Percentiles rank a stretch among this genome's conserved stretches.
phyloP scores from a whole-genome alignment of 352 stramenopile species.

The Globisporangium paddicum region DNA sequence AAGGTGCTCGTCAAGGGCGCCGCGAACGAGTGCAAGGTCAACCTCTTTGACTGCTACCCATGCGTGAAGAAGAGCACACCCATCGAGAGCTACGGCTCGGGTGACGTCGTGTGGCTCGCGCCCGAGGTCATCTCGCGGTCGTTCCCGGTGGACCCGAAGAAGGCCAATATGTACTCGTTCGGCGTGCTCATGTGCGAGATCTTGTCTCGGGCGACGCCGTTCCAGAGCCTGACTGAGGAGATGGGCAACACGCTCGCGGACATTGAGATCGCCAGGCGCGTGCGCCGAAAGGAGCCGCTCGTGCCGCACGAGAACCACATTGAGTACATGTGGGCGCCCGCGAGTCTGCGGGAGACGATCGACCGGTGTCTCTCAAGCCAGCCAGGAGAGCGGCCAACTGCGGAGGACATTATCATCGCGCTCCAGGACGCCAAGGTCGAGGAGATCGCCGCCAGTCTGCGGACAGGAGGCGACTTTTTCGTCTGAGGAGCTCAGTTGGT shows the following conservation, averaged over 20 bases:
- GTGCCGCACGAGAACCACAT: constrained; percentile 38
- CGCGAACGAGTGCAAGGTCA: constrained; percentile 47
- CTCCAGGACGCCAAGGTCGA: constrained; percentile 31
- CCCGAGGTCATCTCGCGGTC: constrained; percentile 49
- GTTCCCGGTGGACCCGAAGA: constrained; percentile 37
- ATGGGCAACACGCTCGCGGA: constrained; percentile 52
- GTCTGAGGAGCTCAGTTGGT: neutral
- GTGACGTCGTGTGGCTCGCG: constrained; percentile 43
- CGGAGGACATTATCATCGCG: constrained; percentile 41
- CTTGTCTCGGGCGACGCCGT: constrained; percentile 43
- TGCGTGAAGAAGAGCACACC: constrained; percentile 23
- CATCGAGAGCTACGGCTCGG: constrained; percentile 34
- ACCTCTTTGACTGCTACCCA: constrained; percentile 50
- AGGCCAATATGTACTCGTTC: constrained; percentile 64
- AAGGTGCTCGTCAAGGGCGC: constrained; percentile 56
- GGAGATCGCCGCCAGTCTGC: constrained; percentile 19
- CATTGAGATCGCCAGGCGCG: constrained; percentile 35
- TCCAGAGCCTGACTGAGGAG: constrained; percentile 37
- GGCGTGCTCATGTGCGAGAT: constrained; percentile 59
- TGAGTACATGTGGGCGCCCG: constrained; percentile 34
- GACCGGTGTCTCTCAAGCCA: constrained; percentile 44
- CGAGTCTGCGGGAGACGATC: constrained; percentile 35
- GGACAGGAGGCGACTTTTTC: constrained; percentile 17
- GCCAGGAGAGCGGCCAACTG: constrained; percentile 43
- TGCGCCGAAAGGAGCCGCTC: constrained; percentile 28